Evolutionary conservation across 1,284 basidiomycete genomes (phyloP).

Genomic region (Trichosporon coremiiforme): DNA sequence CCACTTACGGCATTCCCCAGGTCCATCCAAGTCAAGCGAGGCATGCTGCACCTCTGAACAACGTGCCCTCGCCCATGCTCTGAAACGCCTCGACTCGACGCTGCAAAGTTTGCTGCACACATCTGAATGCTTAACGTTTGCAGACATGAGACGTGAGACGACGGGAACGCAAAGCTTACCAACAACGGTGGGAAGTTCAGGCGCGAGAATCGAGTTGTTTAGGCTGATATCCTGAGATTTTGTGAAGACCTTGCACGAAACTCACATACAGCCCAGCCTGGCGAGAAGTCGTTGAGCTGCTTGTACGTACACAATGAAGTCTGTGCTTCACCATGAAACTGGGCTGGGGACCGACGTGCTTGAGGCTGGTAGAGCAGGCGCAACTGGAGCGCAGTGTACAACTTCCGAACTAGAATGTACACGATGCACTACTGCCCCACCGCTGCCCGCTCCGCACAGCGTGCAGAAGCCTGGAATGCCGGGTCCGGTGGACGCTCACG

Average conservation of each 20-base stretch:
- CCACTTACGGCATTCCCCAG: neutral
- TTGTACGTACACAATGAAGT: neutral
- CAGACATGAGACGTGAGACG: neutral
- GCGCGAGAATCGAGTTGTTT: neutral
- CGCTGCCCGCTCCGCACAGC: too few species aligned
- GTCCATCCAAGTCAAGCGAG: neutral
- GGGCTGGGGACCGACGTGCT: too few species aligned
- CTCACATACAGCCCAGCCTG: too few species aligned
- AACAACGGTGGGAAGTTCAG: neutral
- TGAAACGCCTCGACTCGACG: neutral
- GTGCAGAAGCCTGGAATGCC: too few species aligned
- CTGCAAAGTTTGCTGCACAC: neutral
- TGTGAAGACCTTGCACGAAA: too few species aligned
- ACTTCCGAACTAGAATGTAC: neutral
- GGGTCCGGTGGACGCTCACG: too few species aligned
- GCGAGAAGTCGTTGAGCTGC: too few species aligned
- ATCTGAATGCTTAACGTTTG: neutral
- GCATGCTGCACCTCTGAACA: neutral
- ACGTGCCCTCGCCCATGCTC: neutral
- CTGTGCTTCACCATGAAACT: neutral
- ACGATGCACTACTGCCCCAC: too few species aligned
- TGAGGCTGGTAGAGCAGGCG: neutral
- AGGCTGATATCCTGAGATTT: neutral
- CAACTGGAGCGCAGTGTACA: too few species aligned
- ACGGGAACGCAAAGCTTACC: neutral